A percentile compares a stretch with the other conserved stretches of the same genome.
Conservation (phyloP, 148 eudicot species). For the Heliamphora exappendiculata region DNA sequence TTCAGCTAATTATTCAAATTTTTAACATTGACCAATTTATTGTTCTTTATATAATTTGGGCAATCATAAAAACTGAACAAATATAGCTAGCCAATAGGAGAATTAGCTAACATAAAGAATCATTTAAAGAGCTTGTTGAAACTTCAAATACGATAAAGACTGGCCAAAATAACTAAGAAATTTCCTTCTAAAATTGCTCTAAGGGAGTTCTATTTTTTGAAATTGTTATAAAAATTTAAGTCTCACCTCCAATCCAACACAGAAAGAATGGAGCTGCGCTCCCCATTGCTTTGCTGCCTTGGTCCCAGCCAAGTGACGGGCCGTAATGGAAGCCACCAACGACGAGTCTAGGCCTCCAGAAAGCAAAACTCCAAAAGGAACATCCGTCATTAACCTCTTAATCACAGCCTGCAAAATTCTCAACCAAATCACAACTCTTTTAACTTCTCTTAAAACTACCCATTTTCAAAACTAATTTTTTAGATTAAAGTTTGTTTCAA, state of each 20-base stretch:
- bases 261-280: conserved; percentile 78
- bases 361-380: conserved; percentile 88
- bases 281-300: conserved; percentile 88
- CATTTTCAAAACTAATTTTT: background rate
- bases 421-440: background rate
- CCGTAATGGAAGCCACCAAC: conserved; percentile 68
- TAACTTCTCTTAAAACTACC: background rate
- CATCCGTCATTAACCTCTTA: conserved; percentile 92
- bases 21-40: background rate
- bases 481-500: background rate
- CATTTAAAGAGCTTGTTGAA: no score
- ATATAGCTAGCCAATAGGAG: no score
- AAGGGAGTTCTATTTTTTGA: background rate
- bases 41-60: no score
- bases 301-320: conserved; percentile 70
- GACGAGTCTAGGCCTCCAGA: conserved; percentile 95
- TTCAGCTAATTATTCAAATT: no score
- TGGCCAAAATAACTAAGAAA: background rate
- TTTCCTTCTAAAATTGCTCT: background rate
- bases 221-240: background rate
- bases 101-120: no score
- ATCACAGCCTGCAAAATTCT: conserved; percentile 55
- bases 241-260: conserved; percentile 83
- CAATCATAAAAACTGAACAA: no score
- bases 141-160: no score